Percentiles rank a stretch among this genome's conserved stretches.
Evolutionary conservation across 1,139 yeast genomes (phyloP).

Genomic region (Komagataea norvegica): DNA sequence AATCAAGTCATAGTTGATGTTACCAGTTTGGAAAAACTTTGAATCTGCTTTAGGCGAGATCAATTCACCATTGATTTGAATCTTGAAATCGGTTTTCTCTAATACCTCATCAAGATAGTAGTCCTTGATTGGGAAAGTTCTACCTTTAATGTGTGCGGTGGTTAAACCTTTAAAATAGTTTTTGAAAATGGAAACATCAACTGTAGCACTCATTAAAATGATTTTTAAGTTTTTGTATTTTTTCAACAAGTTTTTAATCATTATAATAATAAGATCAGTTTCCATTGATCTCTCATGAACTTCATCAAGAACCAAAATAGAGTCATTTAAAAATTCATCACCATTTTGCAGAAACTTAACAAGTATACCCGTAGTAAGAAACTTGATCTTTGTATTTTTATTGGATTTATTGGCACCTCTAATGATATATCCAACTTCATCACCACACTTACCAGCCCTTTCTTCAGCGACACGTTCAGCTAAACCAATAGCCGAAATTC

Average conservation of each 20-base stretch:
- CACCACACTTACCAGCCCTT: conserved; percentile 62
- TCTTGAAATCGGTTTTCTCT: conserved; percentile 47
- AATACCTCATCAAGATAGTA: conserved; percentile 64
- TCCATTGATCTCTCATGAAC: conserved; percentile 95
- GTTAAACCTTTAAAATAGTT: conserved; percentile 49
- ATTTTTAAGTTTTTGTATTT: conserved; percentile 51
- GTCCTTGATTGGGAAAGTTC: conserved; percentile 88
- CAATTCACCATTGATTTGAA: conserved; percentile 32
- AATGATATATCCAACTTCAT: conserved; percentile 82
- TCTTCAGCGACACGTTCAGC: conserved; percentile 92
- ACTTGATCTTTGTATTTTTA: conserved; percentile 61
- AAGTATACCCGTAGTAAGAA: conserved; percentile 90
- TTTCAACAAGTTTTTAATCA: conserved; percentile 56
- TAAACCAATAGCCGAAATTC: conserved; percentile 91
- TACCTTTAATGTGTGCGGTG: conserved; percentile 77
- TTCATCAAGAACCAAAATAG: conserved; percentile 73
- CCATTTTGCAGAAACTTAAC: conserved; percentile 74
- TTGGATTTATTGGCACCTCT: conserved; percentile 80
- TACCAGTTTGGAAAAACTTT: conserved; percentile 56
- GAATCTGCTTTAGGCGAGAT: conserved; percentile 60
- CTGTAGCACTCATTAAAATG: conserved; percentile 92
- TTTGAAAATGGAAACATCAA: conserved; percentile 64
- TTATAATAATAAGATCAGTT: conserved; percentile 76
- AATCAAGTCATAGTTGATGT: conserved; percentile 69
- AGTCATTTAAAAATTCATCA: conserved; percentile 44